phyloP scores from a whole-genome alignment of 495 filamentous ascomycete species.

The Lophium mytilinum region DNA sequence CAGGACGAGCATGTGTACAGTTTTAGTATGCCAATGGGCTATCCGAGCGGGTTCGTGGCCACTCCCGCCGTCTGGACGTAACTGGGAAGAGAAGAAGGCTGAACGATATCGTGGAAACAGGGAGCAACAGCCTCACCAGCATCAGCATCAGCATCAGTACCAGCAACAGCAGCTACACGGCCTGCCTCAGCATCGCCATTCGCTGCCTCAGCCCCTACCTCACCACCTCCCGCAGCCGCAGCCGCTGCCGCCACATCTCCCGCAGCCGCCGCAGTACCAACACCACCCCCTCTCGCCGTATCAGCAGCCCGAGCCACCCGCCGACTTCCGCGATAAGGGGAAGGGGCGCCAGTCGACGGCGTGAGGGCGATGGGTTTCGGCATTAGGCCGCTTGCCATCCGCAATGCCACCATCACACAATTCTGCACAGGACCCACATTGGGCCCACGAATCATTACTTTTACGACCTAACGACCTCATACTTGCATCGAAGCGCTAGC shows the following conservation, averaged over 20 bases:
- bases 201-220: too few species aligned
- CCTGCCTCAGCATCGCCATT: too few species aligned
- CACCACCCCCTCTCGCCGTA: not conserved
- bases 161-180: too few species aligned
- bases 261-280: not conserved
- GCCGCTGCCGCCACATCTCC: too few species aligned
- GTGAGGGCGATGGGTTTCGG: not conserved
- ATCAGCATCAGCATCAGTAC: too few species aligned
- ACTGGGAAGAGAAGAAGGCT: conserved; percentile 19
- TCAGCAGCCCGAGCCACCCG: not conserved
- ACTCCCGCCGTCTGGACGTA: conserved; percentile 29
- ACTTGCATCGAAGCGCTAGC: not conserved
- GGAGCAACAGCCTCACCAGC: conserved; percentile 13
- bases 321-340: not conserved
- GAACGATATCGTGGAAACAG: conserved; percentile 23
- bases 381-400: not conserved
- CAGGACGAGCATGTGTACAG: conserved; percentile 23
- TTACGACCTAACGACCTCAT: not conserved
- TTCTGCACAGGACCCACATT: not conserved
- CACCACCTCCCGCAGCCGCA: too few species aligned
- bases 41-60: conserved; percentile 30
- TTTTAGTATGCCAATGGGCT: conserved; percentile 24
- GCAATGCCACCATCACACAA: not conserved
- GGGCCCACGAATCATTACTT: not conserved
- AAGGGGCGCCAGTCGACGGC: conserved; percentile 1